Evolutionary conservation across 345 rosid species (phyloP), one percentile per base, ranked within the genome.

Genomic region (Eucalyptus shirleyi): DNA sequence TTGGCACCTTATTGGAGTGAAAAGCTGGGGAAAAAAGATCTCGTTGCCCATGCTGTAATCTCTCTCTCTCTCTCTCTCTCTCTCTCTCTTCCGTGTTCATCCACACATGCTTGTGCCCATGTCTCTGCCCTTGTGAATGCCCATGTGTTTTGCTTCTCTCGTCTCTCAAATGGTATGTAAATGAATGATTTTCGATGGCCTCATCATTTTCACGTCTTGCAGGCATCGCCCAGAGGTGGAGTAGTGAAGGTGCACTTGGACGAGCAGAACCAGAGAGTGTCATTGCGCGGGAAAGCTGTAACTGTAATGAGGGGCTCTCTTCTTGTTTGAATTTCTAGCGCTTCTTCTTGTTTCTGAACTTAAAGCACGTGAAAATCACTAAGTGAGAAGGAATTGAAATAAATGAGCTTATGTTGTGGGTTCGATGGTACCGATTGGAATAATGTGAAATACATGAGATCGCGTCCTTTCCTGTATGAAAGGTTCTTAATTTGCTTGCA

Each of bases 181-280:
- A 21, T 42, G 6, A 23, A 10, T 10, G 45, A 6, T 21, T 21
- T 45, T 21, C 19, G 59, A 59, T 56, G 32, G 23, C 56, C 9
- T 51, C 56, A 56, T 56, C 56, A 51, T 53, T 51, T n/a, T 88
- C 32, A 42, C 62, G 40, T 18, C 28, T 49, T 23, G 12, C 88
- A 94, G 95, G 97, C 99, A 88, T 97, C 98, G 4, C 90, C 87
- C 18, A 94, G 99, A 86, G 91, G 96, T 89, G 99, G 97, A 87
- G 91, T 88, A 14, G 34, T 97, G 90, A 91, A 80, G 86, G 88
- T 96, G 90, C 95, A 94, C 88, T 45, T 95, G 18, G 95, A 96
- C 45, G 91, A 92, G 93, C 91, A 90, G 86, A 93, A 62, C 47
- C 92, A 92, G 87, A 92, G 97, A 86, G 96, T 97, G 91, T 55